Conservation (phyloP, 2,329 filamentous ascomycete genomes). For the Trichoderma pleuroti region DNA sequence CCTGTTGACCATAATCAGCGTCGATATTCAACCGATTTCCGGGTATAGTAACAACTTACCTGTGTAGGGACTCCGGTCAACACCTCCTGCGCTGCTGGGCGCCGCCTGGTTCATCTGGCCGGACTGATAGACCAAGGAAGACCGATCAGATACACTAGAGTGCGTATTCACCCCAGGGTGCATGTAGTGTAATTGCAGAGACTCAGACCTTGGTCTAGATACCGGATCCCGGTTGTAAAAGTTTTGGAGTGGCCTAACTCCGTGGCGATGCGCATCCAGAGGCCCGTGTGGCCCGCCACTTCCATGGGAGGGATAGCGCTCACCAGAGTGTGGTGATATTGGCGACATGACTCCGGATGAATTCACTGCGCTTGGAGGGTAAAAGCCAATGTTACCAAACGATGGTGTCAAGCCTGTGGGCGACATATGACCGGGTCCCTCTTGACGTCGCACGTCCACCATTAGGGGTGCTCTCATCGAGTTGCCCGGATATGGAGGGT, state of each 20-base stretch:
- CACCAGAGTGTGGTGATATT: conserved; percentile 51
- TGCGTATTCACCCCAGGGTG: conserved; percentile 47
- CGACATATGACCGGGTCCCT: conserved; percentile 64
- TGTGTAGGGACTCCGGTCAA: conserved; percentile 51
- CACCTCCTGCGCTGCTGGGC: conserved; percentile 41
- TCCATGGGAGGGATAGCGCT: conserved; percentile 53
- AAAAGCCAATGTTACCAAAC: conserved; percentile 65
- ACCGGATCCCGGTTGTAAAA: conserved; percentile 57
- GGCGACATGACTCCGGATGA: conserved; percentile 56
- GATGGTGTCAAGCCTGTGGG: conserved; percentile 64
- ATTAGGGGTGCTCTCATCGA: conserved; percentile 66
- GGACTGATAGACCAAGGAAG: conserved; percentile 49
- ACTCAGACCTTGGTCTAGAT: conserved; percentile 55
- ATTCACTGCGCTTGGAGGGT: conserved; percentile 48
- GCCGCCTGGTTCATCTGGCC: conserved; percentile 38
- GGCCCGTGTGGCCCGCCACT: conserved; percentile 47
- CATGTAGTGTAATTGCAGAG: conserved; percentile 54
- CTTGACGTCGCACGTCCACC: conserved; percentile 62
- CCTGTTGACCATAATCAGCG: neutral
- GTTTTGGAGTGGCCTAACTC: conserved; percentile 53
- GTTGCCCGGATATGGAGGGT: conserved; percentile 48
- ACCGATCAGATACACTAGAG: conserved; percentile 45
- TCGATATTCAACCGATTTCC: neutral
- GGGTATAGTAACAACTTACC: conserved; percentile 38
- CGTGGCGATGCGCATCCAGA: conserved; percentile 44